Percentiles rank a stretch among this genome's conserved stretches.
These are phyloP conservation scores for Mollisiaceae sp. DNA, from an alignment of 2,329 filamentous ascomycete genomes.

Conservation along the genomic window DNA sequence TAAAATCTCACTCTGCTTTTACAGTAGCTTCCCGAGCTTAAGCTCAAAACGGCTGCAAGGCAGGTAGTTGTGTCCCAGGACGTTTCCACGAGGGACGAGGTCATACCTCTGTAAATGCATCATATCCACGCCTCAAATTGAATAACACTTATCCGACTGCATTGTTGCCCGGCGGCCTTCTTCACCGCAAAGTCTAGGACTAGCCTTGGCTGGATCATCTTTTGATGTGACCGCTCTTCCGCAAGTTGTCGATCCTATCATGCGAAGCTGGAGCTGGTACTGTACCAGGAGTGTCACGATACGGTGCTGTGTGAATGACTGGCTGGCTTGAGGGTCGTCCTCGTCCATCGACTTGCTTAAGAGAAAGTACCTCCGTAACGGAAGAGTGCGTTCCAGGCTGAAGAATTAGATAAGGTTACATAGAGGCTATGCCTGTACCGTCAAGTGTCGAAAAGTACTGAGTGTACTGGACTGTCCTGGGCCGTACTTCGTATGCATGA, in stretches of 20 bases:
- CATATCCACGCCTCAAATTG: background rate
- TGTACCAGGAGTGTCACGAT: too few relatives aligned
- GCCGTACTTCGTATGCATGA: background rate
- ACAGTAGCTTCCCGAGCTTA: background rate
- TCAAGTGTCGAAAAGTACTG: background rate
- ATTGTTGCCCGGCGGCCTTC: background rate
- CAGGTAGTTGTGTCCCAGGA: background rate
- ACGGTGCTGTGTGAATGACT: too few relatives aligned
- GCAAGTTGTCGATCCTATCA: slow-evolving; percentile 9
- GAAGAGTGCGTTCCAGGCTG: too few relatives aligned
- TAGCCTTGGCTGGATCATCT: background rate
- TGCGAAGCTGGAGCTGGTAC: background rate
- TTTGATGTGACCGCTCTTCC: slow-evolving; percentile 21
- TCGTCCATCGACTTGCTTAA: too few relatives aligned
- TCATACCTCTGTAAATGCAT: background rate
- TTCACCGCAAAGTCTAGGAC: slow-evolving; percentile 15
- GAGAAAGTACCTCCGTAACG: too few relatives aligned
- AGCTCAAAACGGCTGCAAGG: background rate
- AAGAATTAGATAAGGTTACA: background rate
- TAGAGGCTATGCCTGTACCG: background rate
- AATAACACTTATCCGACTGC: background rate
- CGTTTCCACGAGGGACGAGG: background rate
- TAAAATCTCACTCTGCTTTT: background rate
- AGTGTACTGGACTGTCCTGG: too few relatives aligned
- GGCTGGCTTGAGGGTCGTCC: too few relatives aligned